Percentiles rank a stretch among this genome's conserved stretches.
phyloP scores from a whole-genome alignment of 805 yeast genomes.

The Teunomyces panamensis region DNA sequence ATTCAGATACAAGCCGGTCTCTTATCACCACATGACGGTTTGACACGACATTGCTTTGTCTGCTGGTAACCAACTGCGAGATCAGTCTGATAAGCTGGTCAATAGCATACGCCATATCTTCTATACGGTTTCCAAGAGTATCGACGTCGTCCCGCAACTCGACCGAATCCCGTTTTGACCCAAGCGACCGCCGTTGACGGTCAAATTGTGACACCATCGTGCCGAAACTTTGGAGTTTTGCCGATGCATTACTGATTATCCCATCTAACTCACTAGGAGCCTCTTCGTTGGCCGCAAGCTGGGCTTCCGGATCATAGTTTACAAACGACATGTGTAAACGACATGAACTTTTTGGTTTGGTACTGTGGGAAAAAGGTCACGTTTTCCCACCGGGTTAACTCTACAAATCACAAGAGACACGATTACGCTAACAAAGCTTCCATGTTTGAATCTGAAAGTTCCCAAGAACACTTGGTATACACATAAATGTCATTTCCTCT shows the following conservation, averaged over 20 bases:
- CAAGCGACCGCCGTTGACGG: slow-evolving; percentile 47
- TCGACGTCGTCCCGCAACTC: slow-evolving; percentile 36
- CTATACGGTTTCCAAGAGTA: slow-evolving; percentile 28
- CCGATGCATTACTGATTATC: slow-evolving; percentile 34
- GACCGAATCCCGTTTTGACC: slow-evolving; percentile 48
- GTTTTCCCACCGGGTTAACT: no score
- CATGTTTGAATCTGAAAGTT: no score
- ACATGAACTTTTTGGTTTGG: no score
- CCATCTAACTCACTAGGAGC: slow-evolving; percentile 25
- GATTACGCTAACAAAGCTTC: no score
- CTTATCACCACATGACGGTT: slow-evolving; percentile 43
- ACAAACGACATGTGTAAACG: slow-evolving; percentile 49
- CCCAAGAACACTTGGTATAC: no score
- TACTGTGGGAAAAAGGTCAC: no score
- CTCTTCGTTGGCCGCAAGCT: slow-evolving; percentile 19
- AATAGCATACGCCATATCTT: slow-evolving; percentile 30
- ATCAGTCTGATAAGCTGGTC: slow-evolving; percentile 27
- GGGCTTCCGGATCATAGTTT: slow-evolving; percentile 50
- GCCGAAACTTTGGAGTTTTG: slow-evolving; percentile 45
- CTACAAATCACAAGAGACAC: no score
- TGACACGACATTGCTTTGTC: slow-evolving; percentile 20
- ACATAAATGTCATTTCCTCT: background rate
- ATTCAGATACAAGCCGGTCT: slow-evolving; percentile 57
- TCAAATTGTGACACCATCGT: slow-evolving; percentile 50
- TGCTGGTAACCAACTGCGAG: slow-evolving; percentile 25